Percentiles rank a stretch among this genome's conserved stretches.
Evolutionary conservation across 805 yeast genomes (phyloP).

Genomic region (Allodekkera sacchari): DNA sequence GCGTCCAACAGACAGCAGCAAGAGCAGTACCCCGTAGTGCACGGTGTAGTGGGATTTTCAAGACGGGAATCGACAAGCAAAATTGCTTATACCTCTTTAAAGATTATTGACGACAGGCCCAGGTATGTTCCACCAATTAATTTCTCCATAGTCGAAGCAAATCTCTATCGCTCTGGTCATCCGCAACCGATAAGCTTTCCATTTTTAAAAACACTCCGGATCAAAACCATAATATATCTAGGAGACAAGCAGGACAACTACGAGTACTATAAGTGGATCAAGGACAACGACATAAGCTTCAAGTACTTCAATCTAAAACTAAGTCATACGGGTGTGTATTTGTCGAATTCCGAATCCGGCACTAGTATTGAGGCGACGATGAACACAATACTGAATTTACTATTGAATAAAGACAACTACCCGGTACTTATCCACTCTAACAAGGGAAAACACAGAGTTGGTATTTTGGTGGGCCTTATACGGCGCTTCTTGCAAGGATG

Average conservation of each 20-base stretch:
- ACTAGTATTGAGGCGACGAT: slow-evolving; percentile 37
- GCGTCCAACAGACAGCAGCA: too few relatives aligned
- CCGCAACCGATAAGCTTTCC: slow-evolving; percentile 82
- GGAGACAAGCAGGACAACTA: slow-evolving; percentile 66
- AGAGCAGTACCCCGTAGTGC: too few relatives aligned
- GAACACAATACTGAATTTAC: slow-evolving; percentile 44
- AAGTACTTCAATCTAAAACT: slow-evolving; percentile 55
- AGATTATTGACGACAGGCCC: slow-evolving; percentile 23
- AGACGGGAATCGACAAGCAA: too few relatives aligned
- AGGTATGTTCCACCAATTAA: slow-evolving; percentile 81
- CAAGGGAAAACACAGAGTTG: slow-evolving; percentile 96
- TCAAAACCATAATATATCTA: slow-evolving; percentile 73
- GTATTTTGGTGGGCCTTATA: slow-evolving; percentile 87
- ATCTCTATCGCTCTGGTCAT: slow-evolving; percentile 85
- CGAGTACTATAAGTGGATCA: slow-evolving; percentile 67
- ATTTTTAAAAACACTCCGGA: slow-evolving; percentile 59
- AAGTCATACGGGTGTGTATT: too few relatives aligned
- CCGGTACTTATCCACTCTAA: slow-evolving; percentile 89
- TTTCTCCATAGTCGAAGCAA: slow-evolving; percentile 81
- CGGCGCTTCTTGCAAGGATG: slow-evolving; percentile 84
- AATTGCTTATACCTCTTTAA: slow-evolving; percentile 27
- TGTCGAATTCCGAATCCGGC: slow-evolving; percentile 16
- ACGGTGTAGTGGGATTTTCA: too few relatives aligned
- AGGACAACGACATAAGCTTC: slow-evolving; percentile 33
- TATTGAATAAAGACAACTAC: slow-evolving; percentile 60